Percentiles rank a stretch among this genome's conserved stretches.
Evolutionary conservation across 768 basidiomycete genomes (phyloP).

Genomic region (Coprinopsis sp.): DNA sequence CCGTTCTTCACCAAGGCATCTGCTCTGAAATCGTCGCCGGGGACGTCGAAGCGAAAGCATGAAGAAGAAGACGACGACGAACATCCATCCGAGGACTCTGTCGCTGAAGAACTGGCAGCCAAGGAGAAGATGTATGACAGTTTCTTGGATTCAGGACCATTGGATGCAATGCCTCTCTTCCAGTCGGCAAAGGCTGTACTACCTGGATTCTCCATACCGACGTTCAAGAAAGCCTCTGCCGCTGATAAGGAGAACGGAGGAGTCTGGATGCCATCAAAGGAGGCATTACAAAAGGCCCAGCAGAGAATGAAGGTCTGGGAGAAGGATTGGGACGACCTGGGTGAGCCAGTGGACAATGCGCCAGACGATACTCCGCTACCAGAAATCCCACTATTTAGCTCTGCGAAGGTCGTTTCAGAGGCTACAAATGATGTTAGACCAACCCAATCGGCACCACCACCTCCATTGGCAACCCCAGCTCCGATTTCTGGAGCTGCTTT

Average conservation of each 20-base stretch:
- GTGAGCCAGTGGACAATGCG: conserved; percentile 19
- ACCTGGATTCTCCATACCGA: neutral
- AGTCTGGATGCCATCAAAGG: conserved; percentile 46
- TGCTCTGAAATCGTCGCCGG: neutral
- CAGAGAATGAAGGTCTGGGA: conserved; percentile 48
- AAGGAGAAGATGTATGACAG: conserved; percentile 25
- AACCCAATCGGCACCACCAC: neutral
- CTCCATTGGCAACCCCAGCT: neutral
- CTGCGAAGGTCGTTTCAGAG: neutral
- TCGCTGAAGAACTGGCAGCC: neutral
- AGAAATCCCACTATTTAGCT: neutral
- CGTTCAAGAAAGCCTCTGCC: conserved; percentile 24
- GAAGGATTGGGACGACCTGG: conserved; percentile 25
- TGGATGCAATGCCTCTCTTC: conserved; percentile 28
- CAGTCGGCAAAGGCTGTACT: conserved; percentile 27
- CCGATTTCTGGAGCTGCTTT: neutral
- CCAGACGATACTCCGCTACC: neutral
- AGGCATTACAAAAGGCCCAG: conserved; percentile 51
- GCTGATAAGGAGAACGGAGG: conserved; percentile 21
- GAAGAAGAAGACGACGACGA: neutral
- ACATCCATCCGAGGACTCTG: neutral
- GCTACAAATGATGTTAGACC: neutral
- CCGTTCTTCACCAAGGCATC: conserved; percentile 27
- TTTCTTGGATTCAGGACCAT: conserved; percentile 43
- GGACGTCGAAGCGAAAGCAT: too few relatives aligned